phyloP scores from a whole-genome alignment of 2,329 filamentous ascomycete species.

The Ceratocystis ficicola region DNA sequence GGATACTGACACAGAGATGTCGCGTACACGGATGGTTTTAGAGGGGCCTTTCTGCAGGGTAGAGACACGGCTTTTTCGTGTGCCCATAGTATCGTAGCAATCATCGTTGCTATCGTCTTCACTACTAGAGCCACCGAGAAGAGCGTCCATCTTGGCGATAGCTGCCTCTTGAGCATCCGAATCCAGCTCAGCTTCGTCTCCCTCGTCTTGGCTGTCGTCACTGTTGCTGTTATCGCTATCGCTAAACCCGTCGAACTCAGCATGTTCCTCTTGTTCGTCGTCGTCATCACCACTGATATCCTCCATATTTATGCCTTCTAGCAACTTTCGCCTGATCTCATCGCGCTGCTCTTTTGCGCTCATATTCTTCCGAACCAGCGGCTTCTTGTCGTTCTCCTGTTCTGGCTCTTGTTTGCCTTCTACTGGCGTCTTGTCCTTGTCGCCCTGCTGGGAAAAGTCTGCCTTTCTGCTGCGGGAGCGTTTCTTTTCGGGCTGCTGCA shows the following conservation, averaged over 20 bases:
- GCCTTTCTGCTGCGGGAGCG: constrained; percentile 27
- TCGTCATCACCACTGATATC: constrained; percentile 27
- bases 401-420: constrained; percentile 25
- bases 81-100: constrained; percentile 19
- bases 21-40: constrained; percentile 27
- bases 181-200: constrained; percentile 27
- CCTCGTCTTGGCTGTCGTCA: constrained; percentile 27
- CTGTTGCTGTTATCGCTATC: constrained; percentile 24
- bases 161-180: constrained; percentile 30
- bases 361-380: constrained; percentile 27
- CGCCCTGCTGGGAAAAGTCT: constrained; percentile 25
- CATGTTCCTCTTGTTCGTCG: constrained; percentile 26
- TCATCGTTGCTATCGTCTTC: constrained; percentile 32
- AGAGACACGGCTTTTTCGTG: neutral
- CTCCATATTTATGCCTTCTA: constrained; percentile 21
- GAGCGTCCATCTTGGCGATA: constrained; percentile 35
- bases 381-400: constrained; percentile 22
- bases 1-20: constrained; percentile 30
- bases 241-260: constrained; percentile 23
- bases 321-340: constrained; percentile 14
- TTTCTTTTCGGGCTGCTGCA: constrained; percentile 37
- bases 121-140: constrained; percentile 37
- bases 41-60: constrained; percentile 13
- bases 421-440: constrained; percentile 24
- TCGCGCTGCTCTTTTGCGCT: constrained; percentile 17